These are phyloP conservation scores for Polymyxa betae DNA, from an alignment of 208 protist genomes.

Conservation along the genomic window DNA sequence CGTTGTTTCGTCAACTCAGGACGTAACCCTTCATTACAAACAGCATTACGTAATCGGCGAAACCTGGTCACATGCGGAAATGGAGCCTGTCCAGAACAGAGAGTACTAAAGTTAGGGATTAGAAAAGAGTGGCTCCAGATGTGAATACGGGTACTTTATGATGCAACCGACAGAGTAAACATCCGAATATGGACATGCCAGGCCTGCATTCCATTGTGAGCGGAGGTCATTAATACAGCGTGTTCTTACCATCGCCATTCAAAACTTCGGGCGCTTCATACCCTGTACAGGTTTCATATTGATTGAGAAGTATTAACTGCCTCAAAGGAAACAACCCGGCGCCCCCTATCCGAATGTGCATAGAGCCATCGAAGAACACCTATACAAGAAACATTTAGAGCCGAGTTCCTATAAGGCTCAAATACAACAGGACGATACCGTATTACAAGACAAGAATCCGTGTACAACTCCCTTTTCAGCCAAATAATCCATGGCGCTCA, in stretches of 20 bases:
- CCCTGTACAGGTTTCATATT: background rate
- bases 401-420: too few species aligned
- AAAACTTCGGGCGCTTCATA: background rate
- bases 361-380: background rate
- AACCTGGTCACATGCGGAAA: conserved; percentile 1
- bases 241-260: background rate
- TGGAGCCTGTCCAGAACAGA: background rate
- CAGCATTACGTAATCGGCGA: background rate
- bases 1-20: too few species aligned
- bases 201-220: background rate
- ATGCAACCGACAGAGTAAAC: background rate
- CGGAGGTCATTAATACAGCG: background rate
- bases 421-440: too few species aligned
- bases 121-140: background rate
- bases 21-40: too few species aligned
- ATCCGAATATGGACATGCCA: background rate
- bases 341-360: background rate
- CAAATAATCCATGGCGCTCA: background rate
- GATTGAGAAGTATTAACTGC: background rate
- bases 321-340: background rate
- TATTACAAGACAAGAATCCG: background rate
- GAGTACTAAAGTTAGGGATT: background rate
- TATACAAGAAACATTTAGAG: too few species aligned
- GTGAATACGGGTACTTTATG: background rate
- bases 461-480: background rate